These are phyloP conservation scores for Scedosporium boydii DNA, from an alignment of 2,329 filamentous ascomycete genomes.

Conservation along the genomic window DNA sequence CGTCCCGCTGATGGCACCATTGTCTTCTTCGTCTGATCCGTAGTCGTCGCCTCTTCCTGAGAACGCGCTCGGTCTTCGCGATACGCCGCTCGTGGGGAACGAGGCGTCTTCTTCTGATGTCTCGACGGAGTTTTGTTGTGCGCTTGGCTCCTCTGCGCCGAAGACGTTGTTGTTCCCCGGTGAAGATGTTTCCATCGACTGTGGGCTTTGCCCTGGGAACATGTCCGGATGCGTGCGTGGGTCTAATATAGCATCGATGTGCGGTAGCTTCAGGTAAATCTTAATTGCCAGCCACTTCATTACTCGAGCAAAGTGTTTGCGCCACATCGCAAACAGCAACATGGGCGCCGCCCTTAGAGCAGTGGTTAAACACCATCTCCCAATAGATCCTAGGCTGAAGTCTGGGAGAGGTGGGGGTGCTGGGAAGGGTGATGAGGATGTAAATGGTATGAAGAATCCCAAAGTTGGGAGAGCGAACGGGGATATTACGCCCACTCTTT, in stretches of 20 bases:
- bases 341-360: constrained; percentile 37
- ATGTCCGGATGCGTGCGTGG: not conserved
- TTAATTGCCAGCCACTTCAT: constrained; percentile 15
- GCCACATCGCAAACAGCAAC: constrained; percentile 33
- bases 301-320: constrained; percentile 16
- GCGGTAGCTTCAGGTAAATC: constrained; percentile 21
- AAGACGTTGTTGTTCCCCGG: not conserved
- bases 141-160: not conserved
- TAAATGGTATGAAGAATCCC: constrained; percentile 46
- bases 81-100: not conserved
- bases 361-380: constrained; percentile 32
- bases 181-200: not conserved
- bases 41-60: constrained; percentile 37
- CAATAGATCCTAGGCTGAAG: constrained; percentile 26
- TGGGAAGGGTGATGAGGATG: constrained; percentile 37
- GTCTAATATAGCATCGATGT: constrained; percentile 5
- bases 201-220: not conserved
- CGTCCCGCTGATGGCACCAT: constrained; percentile 44
- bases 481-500: constrained; percentile 37
- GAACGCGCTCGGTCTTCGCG: constrained; percentile 4
- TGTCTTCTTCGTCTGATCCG: constrained; percentile 46
- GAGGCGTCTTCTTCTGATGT: not conserved
- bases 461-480: constrained; percentile 31
- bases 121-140: not conserved
- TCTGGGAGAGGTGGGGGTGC: constrained; percentile 32